A percentile compares a stretch with the other conserved stretches of the same genome.
phyloP scores from a whole-genome alignment of 2,329 filamentous ascomycete genomes.

The Paecilomyces sp. region DNA sequence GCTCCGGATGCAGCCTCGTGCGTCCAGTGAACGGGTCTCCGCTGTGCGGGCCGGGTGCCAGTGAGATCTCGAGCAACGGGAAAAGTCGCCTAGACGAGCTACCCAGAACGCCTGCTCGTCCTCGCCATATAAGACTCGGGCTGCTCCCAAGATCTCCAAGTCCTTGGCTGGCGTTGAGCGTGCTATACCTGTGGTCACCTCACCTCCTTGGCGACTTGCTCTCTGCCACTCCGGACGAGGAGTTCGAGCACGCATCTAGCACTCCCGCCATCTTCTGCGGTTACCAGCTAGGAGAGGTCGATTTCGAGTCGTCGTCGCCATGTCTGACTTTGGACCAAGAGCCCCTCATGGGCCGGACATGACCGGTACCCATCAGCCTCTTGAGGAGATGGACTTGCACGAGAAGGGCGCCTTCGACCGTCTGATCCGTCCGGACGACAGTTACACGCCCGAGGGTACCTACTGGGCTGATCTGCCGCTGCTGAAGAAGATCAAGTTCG shows the following conservation, averaged over 20 bases:
- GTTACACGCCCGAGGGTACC: slow-evolving; percentile 69
- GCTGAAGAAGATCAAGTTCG: slow-evolving; percentile 64
- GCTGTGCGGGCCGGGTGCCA: not conserved
- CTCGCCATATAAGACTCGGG: not conserved
- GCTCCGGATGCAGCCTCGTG: not conserved
- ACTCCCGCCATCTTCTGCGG: not conserved
- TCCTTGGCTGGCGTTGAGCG: not conserved
- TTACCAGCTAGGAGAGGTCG: not conserved
- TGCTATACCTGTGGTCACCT: not conserved
- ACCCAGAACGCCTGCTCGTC: not conserved
- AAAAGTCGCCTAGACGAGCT: not conserved
- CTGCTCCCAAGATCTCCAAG: not conserved
- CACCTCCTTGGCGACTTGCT: not conserved
- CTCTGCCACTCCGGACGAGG: not conserved
- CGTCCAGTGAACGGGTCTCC: not conserved
- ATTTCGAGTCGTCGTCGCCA: not conserved
- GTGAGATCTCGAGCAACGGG: not conserved
- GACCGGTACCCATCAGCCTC: slow-evolving; percentile 35
- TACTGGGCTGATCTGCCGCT: slow-evolving; percentile 91
- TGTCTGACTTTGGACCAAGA: not conserved
- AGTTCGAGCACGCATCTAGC: not conserved
- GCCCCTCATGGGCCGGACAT: slow-evolving; percentile 43
- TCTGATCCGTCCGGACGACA: slow-evolving; percentile 81
- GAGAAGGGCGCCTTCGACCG: slow-evolving; percentile 65
- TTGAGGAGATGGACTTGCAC: slow-evolving; percentile 47